phyloP scores from a whole-genome alignment of 2,329 filamentous ascomycete genomes.

The Aureobasidium leucospermi region DNA sequence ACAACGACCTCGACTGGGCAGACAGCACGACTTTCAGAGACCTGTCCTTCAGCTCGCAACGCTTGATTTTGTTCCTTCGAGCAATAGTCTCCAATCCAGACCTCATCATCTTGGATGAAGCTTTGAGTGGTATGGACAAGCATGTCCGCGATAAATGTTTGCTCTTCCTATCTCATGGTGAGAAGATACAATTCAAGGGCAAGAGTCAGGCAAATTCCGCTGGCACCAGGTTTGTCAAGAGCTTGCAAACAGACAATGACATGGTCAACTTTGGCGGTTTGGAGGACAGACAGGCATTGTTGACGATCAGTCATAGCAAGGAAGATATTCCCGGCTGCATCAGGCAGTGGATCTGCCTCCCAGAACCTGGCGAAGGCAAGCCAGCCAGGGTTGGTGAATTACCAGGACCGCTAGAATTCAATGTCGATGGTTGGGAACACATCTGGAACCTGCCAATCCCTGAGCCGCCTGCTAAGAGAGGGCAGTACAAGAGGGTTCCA shows the following conservation, averaged over 20 bases:
- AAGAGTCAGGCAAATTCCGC: background rate
- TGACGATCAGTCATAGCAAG: slow-evolving; percentile 86
- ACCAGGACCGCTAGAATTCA: slow-evolving; percentile 52
- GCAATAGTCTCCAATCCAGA: slow-evolving; percentile 40
- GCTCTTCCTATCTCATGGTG: slow-evolving; percentile 58
- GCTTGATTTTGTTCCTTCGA: slow-evolving; percentile 71
- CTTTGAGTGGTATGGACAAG: slow-evolving; percentile 45
- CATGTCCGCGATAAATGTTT: slow-evolving; percentile 77
- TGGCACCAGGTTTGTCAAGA: background rate
- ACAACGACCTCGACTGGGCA: slow-evolving; percentile 53
- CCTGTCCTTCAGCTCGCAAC: slow-evolving; percentile 72
- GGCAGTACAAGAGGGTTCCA: too few species aligned
- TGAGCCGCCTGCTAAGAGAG: too few species aligned
- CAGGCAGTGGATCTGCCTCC: slow-evolving; percentile 77
- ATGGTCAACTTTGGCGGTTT: slow-evolving; percentile 54
- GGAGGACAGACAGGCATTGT: slow-evolving; percentile 64
- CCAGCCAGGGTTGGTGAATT: slow-evolving; percentile 59
- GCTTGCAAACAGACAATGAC: slow-evolving; percentile 33
- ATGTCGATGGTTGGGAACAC: slow-evolving; percentile 53
- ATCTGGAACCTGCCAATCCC: slow-evolving; percentile 47
- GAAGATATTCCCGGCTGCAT: slow-evolving; percentile 85
- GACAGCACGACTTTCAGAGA: slow-evolving; percentile 61
- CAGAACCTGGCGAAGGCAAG: slow-evolving; percentile 59
- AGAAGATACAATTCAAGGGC: slow-evolving; percentile 19
- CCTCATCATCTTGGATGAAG: slow-evolving; percentile 45